A percentile compares a stretch with the other conserved stretches of the same genome.
These are phyloP conservation scores for Westerdykella ornata DNA, from an alignment of 2,329 filamentous ascomycete genomes.

Conservation along the genomic window DNA sequence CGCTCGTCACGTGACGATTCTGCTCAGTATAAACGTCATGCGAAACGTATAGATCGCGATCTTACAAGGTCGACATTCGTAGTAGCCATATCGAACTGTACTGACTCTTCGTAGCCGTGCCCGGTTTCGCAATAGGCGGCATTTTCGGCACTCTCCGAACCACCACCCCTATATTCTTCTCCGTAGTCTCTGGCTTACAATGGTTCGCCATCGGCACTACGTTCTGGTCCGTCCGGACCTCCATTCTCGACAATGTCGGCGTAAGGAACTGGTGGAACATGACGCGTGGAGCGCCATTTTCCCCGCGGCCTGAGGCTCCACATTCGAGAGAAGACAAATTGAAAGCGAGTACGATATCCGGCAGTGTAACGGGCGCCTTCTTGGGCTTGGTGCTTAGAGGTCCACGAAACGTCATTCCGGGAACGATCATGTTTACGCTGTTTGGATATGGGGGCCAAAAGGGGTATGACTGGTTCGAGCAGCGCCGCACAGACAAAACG, in stretches of 20 bases:
- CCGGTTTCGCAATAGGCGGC: constrained; percentile 54
- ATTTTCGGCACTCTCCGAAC: constrained; percentile 52
- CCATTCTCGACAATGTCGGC: constrained; percentile 33
- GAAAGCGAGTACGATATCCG: constrained; percentile 63
- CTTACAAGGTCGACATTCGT: too few species aligned
- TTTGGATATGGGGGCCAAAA: constrained; percentile 53
- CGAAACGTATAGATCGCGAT: too few species aligned
- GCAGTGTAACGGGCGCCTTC: constrained; percentile 55
- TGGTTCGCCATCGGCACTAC: constrained; percentile 72
- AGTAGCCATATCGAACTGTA: neutral
- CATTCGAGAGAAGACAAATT: constrained; percentile 55
- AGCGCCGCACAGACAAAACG: constrained; percentile 36
- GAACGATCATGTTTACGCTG: constrained; percentile 53
- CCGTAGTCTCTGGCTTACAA: constrained; percentile 65
- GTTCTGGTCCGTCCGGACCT: constrained; percentile 60
- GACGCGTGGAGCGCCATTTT: constrained; percentile 22
- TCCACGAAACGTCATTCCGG: constrained; percentile 44
- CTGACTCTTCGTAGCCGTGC: constrained; percentile 46
- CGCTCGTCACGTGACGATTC: too few species aligned
- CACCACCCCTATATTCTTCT: constrained; percentile 61
- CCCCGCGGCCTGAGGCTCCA: constrained; percentile 34
- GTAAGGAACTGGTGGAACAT: constrained; percentile 27
- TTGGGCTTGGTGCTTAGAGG: constrained; percentile 51
- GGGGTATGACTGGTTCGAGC: constrained; percentile 49
- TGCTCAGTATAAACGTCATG: too few species aligned